Percentiles rank a stretch among this genome's conserved stretches.
These are phyloP conservation scores for Taiozyma onychis DNA, from an alignment of 1,139 yeast species.

Conservation along the genomic window DNA sequence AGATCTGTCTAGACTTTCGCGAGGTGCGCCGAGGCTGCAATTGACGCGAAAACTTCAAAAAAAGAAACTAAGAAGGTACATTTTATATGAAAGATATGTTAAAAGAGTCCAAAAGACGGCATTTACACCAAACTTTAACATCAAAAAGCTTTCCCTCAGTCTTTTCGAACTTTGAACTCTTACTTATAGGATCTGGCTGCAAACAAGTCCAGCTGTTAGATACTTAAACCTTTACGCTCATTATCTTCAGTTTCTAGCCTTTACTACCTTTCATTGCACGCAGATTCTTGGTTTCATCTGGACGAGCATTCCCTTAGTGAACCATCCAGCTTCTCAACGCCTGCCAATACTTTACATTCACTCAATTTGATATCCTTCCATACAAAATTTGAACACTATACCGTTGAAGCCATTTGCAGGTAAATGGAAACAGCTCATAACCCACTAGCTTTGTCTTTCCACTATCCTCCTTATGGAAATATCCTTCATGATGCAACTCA, in stretches of 20 bases:
- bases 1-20: neutral
- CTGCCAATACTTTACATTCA: neutral
- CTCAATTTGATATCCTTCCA: neutral
- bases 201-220: neutral
- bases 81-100: neutral
- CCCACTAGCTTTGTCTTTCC: neutral
- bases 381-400: neutral
- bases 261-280: neutral
- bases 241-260: neutral
- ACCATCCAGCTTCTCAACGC: neutral
- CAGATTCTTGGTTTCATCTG: neutral
- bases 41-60: neutral
- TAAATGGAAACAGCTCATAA: neutral
- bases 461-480: neutral
- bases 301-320: neutral
- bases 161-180: too few relatives aligned
- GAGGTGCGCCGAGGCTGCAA: neutral
- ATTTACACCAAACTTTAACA: too few relatives aligned
- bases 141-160: too few relatives aligned
- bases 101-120: too few relatives aligned
- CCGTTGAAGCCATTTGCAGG: neutral
- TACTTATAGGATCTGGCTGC: too few relatives aligned
- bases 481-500: neutral
- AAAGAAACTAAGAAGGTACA: neutral
- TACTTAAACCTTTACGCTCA: neutral